Evolutionary conservation across 179 eudicot genomes (phyloP), one percentile per base, ranked within the genome.

Genomic region (Camellia oleifera): DNA sequence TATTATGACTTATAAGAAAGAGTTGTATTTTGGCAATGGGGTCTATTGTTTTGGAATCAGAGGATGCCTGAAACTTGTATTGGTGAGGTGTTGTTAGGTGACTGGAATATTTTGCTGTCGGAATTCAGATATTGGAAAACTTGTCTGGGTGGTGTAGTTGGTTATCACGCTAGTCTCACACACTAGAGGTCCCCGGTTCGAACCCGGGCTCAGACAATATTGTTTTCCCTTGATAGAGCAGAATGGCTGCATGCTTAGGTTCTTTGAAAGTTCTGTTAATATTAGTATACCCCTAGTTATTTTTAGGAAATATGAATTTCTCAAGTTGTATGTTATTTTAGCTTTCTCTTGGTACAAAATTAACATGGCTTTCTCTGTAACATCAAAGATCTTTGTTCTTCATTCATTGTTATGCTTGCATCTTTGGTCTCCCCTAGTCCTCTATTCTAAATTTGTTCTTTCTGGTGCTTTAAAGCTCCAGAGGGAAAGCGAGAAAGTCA

Each of bases 151-250:
- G 95, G 98, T 95, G 98, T 95, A 94, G 98, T 94, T 52, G 97
- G 98, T 94, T 93, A 94, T 94, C 98, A 93, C 97, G 94, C 94
- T 94, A 95, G 97, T 90, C 97, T 95, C 98, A 95, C 98, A 93
- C 98, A 91, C 98, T 93, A 95, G 94, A 95, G 98, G 98, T 95
- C 97, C 97, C 95, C 98, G 94, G 98, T 95, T 95, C 97, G 97
- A 95, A 91, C 94, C 98, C 94, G 98, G 98, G 98, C 97, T 95
- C 97, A 95, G 97, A 95, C 98, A 95, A 32, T 32, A 32, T 32
- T 32, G 40, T 32, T 32, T 32, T 32, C 40, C 40, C 40, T 32
- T 32, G 40, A 32, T 32, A 32, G 40, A 32, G 40, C 40, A 32
- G 40, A 32, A 32, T 32, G 40, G 40, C 40, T 32, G 40, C 40